Conservation (phyloP, 1,139 yeast species). For the Candida sanyaensis region DNA sequence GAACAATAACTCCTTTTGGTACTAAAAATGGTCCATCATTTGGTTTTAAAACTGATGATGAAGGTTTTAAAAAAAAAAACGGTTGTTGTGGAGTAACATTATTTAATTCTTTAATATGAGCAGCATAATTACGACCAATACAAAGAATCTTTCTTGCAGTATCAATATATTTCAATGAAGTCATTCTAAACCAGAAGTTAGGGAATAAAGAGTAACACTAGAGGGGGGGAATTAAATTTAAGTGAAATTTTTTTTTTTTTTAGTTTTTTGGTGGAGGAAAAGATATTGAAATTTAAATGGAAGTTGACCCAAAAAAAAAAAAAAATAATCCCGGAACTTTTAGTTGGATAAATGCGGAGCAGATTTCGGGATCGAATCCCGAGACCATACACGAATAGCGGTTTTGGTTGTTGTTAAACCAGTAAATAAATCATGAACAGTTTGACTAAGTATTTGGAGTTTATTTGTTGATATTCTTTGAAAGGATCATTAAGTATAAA, state of each 20-base stretch:
- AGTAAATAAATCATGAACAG: no score
- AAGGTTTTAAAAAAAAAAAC: conserved; percentile 88
- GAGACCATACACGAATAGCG: no score
- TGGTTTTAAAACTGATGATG: conserved; percentile 63
- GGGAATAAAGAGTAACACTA: no score
- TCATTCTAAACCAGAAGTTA: conserved; percentile 45
- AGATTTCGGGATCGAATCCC: no score
- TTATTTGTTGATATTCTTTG: no score
- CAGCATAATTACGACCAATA: conserved; percentile 95
- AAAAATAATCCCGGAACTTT: neutral
- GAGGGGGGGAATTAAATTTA: no score
- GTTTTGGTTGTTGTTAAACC: no score
- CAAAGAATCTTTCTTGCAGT: conserved; percentile 82
- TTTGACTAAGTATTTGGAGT: no score
- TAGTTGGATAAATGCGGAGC: no score
- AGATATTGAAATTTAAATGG: neutral
- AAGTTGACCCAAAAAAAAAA: neutral
- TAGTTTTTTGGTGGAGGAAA: neutral
- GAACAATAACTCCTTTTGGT: conserved; percentile 80
- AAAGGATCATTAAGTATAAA: no score
- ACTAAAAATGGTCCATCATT: conserved; percentile 74
- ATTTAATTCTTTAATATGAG: conserved; percentile 88
- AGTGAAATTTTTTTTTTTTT: no score
- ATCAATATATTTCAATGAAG: conserved; percentile 55
- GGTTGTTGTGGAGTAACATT: conserved; percentile 81